Evolutionary conservation across 2,329 filamentous ascomycete species (phyloP), one percentile per base, ranked within the genome.

Genomic region (Botrytis tulipae): DNA sequence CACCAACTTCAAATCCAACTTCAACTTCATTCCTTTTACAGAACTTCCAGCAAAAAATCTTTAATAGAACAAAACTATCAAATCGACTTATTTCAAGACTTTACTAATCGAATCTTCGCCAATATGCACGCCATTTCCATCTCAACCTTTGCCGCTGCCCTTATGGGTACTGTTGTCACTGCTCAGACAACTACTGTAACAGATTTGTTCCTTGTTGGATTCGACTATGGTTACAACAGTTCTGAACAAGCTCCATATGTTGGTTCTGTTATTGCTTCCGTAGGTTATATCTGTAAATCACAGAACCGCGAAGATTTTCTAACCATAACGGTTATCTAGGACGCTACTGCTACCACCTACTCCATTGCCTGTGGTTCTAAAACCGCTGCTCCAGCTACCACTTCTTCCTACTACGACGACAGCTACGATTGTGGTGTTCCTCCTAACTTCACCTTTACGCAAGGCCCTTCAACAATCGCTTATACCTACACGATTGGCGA

Each of bases 391-490:
- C 74, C 77, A 16, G 77, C 77, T 18, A 77, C 77, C 14, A 76
- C 77, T 60, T 67, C 77, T 6, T 62, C 71, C 22, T 77, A 74
- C 65, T 37, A 14, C 18, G 54, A 69, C 8, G 25, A 14, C 10
- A 65, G 51, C 10, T n/a, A 59, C 9, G 71, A 73, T 10, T 79
- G 78, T 40, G 74, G 61, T 44, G 1, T 79, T 46, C 78, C 78
- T 5, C 12, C 74, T 7, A 73, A 68, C 32, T 78, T 80, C 40
- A 74, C 72, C 5, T 75, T 77, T 51, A 79, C 78, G 0, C 76
- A 79, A 74, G 77, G 77, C 29, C 76, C 77, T 25, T 78, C 77
- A 5, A 79, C 78, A 12, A 51, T 78, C 0, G 69, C 65, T n/a
- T 77, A 75, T 61, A 51, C 37, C 32, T 77, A 75, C 62, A 61